Conservation (phyloP, 2,329 filamentous ascomycete species). For the Scedosporium boydii region DNA sequence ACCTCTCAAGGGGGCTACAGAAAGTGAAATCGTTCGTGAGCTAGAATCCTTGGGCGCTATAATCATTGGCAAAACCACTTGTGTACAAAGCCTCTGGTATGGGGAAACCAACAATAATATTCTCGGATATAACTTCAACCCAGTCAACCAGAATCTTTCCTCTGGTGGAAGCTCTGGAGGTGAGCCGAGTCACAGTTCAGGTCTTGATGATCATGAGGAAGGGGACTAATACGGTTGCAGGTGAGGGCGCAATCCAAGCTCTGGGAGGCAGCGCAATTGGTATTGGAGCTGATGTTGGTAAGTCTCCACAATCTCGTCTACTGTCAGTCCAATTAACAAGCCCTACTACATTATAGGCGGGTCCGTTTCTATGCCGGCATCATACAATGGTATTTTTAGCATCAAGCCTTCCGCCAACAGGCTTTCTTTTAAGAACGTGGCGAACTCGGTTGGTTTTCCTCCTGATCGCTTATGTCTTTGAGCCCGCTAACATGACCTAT, state of each 20-base stretch:
- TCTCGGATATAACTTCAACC: constrained; percentile 3
- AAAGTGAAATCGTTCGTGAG: constrained; percentile 41
- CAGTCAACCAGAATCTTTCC: constrained; percentile 3
- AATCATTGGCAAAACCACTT: constrained; percentile 41
- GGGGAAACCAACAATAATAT: constrained; percentile 6
- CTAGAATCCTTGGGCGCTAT: constrained; percentile 39
- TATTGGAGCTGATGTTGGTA: neutral
- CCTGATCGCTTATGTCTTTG: neutral
- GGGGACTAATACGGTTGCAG: neutral
- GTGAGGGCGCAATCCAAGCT: neutral
- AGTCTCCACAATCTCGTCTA: neutral
- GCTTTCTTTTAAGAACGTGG: constrained; percentile 3
- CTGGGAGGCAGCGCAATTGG: constrained; percentile 3
- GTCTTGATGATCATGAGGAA: neutral
- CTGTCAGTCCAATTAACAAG: no score
- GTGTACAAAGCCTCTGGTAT: constrained; percentile 5
- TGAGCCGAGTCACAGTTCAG: neutral
- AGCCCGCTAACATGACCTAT: neutral
- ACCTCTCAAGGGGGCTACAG: constrained; percentile 34
- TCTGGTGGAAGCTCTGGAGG: constrained; percentile 4
- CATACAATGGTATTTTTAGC: constrained; percentile 2
- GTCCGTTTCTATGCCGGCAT: constrained; percentile 1
- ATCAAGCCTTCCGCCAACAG: constrained; percentile 2
- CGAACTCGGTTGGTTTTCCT: constrained; percentile 4
- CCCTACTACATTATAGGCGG: neutral